These are phyloP conservation scores for Kwoniella heveanensis DNA, from an alignment of 768 basidiomycete genomes.

Conservation along the genomic window DNA sequence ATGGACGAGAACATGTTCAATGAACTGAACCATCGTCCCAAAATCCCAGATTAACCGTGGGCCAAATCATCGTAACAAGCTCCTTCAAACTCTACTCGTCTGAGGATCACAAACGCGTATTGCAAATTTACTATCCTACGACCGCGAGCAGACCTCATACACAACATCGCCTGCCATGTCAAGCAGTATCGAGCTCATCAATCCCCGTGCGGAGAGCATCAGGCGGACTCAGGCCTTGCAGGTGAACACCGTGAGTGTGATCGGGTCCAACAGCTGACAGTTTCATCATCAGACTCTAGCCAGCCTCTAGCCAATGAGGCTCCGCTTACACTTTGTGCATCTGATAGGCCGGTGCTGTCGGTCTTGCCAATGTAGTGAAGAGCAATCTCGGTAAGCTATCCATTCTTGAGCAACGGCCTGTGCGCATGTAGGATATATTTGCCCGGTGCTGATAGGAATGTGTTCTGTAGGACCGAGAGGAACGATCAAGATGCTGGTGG, in stretches of 20 bases:
- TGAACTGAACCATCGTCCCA: too few species aligned
- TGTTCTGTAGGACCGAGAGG: conserved; percentile 79
- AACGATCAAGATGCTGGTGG: conserved; percentile 98
- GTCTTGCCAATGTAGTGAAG: conserved; percentile 94
- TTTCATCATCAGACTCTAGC: too few species aligned
- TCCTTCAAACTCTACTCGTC: too few species aligned
- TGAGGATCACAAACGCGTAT: too few species aligned
- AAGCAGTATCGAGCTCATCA: conserved; percentile 78
- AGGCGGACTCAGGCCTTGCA: conserved; percentile 86
- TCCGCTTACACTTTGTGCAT: too few species aligned
- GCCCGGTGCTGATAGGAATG: neutral
- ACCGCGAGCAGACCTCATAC: too few species aligned
- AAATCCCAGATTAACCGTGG: too few species aligned
- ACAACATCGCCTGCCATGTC: conserved; percentile 42
- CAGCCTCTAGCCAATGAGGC: too few species aligned
- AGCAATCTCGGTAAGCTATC: conserved; percentile 77
- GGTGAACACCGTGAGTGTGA: conserved; percentile 61
- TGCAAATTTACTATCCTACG: too few species aligned
- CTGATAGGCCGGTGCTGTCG: conserved; percentile 88
- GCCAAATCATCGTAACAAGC: too few species aligned
- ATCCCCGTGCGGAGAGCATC: conserved; percentile 93
- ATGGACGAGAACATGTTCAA: too few species aligned
- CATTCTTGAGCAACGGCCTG: neutral
- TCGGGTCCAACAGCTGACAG: too few species aligned
- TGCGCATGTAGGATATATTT: neutral